Evolutionary conservation across 2,329 filamentous ascomycete species (phyloP).

Genomic region (Curvularia verruculosa): DNA sequence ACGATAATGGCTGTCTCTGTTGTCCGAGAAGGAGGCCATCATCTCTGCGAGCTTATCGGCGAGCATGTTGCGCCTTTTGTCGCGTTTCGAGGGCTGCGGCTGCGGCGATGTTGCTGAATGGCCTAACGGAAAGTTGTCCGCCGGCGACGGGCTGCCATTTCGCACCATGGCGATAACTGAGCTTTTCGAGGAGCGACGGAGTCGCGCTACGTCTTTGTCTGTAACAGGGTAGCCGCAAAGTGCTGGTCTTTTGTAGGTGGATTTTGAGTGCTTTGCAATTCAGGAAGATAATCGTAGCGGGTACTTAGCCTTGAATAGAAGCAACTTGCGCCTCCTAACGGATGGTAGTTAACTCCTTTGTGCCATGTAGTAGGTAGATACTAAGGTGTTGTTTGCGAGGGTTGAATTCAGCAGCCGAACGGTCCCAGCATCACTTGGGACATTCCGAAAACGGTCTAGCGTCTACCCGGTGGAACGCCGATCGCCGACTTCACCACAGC

Average conservation of each 20-base stretch:
- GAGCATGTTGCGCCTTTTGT: slow-evolving; percentile 85
- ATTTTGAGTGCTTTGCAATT: not conserved
- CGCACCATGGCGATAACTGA: slow-evolving; percentile 42
- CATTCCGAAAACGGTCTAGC: slow-evolving; percentile 16
- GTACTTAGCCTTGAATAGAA: not conserved
- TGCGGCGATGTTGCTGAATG: slow-evolving; percentile 53
- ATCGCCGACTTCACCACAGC: slow-evolving; percentile 8
- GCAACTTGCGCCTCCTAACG: not conserved
- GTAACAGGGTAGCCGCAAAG: slow-evolving; percentile 6
- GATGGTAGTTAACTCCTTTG: not conserved
- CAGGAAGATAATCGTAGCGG: not conserved
- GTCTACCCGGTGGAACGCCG: not conserved
- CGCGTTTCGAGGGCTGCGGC: slow-evolving; percentile 74
- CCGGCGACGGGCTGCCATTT: slow-evolving; percentile 47
- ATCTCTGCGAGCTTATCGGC: slow-evolving; percentile 79
- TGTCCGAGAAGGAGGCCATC: slow-evolving; percentile 76
- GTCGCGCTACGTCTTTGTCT: slow-evolving; percentile 6
- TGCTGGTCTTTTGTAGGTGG: not conserved
- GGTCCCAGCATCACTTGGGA: slow-evolving; percentile 19
- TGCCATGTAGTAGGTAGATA: slow-evolving; percentile 9
- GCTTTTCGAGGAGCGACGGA: not conserved
- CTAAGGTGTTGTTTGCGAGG: slow-evolving; percentile 16
- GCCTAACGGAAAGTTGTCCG: slow-evolving; percentile 45
- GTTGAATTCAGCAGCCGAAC: slow-evolving; percentile 17
- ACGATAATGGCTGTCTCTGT: slow-evolving; percentile 83